A percentile compares a stretch with the other conserved stretches of the same genome.
These are phyloP conservation scores for Russula sp. DNA, from an alignment of 768 basidiomycete genomes.

Conservation along the genomic window DNA sequence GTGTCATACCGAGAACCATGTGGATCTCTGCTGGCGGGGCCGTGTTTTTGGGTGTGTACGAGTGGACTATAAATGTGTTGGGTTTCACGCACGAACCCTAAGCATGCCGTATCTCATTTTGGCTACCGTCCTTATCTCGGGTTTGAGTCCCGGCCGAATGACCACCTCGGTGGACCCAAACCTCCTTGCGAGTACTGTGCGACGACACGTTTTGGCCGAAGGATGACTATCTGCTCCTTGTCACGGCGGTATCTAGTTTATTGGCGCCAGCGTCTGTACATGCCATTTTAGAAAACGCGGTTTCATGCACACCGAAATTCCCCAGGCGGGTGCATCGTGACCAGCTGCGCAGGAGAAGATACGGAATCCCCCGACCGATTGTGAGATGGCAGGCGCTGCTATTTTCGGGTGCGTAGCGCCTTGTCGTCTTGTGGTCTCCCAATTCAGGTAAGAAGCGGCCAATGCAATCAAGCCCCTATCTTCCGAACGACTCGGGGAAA, in stretches of 20 bases:
- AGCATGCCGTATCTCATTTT: not conserved
- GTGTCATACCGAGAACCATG: constrained; percentile 82
- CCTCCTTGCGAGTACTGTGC: not conserved
- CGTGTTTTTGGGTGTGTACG: constrained; percentile 96
- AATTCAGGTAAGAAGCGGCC: constrained; percentile 12
- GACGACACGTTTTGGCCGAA: not conserved
- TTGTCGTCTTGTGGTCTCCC: constrained; percentile 10
- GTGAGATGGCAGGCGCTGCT: not conserved
- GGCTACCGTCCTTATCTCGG: not conserved
- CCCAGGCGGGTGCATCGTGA: not conserved
- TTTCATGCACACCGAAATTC: not conserved
- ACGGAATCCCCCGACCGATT: not conserved
- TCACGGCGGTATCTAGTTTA: not conserved
- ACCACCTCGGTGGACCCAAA: not conserved
- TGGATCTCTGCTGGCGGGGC: constrained; percentile 98
- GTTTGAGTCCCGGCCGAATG: not conserved
- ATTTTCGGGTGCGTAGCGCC: constrained; percentile 12
- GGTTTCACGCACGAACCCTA: constrained; percentile 6
- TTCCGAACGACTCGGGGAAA: constrained; percentile 5
- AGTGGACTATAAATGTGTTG: constrained; percentile 39
- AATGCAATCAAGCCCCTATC: constrained; percentile 21
- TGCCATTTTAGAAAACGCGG: not conserved
- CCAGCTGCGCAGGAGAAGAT: constrained; percentile 4
- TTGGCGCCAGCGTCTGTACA: not conserved
- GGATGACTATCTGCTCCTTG: not conserved